Conservation (phyloP, 441 rosid genomes). For the Aleurites moluccanus region DNA sequence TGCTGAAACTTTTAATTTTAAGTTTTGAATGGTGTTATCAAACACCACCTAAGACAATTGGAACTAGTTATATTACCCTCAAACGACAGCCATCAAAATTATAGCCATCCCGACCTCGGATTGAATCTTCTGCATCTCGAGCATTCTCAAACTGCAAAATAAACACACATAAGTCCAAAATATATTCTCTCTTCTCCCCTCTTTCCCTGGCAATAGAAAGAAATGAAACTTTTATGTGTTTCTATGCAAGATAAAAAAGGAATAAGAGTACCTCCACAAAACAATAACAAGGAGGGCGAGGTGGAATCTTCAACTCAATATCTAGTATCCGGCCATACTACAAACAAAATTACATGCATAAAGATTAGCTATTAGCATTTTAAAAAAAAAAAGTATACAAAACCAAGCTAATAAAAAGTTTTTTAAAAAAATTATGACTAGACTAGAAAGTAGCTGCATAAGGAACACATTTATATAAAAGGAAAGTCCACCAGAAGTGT, state of each 20-base stretch:
- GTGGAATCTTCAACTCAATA: constrained; percentile 91
- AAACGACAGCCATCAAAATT: constrained; percentile 89
- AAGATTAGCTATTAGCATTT: too few relatives aligned
- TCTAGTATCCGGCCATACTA: constrained; percentile 91
- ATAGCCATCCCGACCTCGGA: constrained; percentile 92
- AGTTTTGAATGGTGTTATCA: too few relatives aligned
- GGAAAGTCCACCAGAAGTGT: too few relatives aligned
- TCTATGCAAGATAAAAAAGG: constrained; percentile 1
- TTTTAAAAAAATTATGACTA: background rate
- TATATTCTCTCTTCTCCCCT: background rate
- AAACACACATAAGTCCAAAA: constrained; percentile 25
- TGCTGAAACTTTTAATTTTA: too few relatives aligned
- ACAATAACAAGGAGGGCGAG: constrained; percentile 91
- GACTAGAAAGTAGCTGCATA: too few relatives aligned
- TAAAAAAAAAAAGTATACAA: background rate
- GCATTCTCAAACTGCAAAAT: constrained; percentile 67
- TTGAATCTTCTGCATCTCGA: constrained; percentile 94
- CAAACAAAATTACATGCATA: constrained; percentile 7
- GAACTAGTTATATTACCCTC: constrained; percentile 55
- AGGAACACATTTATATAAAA: too few relatives aligned
- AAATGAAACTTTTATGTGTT: constrained; percentile 1
- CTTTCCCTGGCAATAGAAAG: background rate
- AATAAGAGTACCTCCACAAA: constrained; percentile 78
- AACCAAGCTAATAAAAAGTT: background rate
- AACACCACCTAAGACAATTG: too few relatives aligned